Conservation (phyloP, 176 grass and related monocot species). For the Hordeum marinum region DNA sequence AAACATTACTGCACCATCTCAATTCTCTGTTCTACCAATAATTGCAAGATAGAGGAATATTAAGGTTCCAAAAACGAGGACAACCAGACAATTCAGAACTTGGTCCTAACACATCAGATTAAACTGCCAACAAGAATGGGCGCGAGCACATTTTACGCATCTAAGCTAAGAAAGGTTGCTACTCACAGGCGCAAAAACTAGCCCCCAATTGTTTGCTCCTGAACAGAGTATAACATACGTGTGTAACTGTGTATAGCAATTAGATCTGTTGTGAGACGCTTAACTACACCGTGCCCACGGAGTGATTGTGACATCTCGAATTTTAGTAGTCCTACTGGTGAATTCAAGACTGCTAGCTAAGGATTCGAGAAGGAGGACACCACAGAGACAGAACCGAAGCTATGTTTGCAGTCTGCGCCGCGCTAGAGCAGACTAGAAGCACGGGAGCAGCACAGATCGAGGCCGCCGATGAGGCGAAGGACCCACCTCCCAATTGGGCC, state of each 20-base stretch:
- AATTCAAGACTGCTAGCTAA: background rate
- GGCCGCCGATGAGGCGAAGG: background rate
- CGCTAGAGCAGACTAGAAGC: background rate
- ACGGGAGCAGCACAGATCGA: background rate
- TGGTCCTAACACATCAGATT: background rate
- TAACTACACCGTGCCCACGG: background rate
- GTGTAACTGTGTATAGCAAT: background rate
- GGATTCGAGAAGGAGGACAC: background rate
- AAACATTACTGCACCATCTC: background rate
- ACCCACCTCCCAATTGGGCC: constrained; percentile 20
- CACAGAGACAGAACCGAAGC: background rate
- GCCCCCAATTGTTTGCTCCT: background rate
- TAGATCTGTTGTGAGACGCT: background rate
- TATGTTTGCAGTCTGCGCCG: background rate
- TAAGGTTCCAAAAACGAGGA: background rate
- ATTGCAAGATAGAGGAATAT: background rate
- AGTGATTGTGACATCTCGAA: background rate
- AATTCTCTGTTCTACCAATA: background rate
- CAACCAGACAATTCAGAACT: background rate
- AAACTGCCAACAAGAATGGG: background rate
- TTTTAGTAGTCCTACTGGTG: background rate
- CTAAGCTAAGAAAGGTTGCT: background rate
- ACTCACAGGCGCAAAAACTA: background rate
- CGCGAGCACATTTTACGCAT: background rate
- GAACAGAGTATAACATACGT: background rate